Percentiles rank a stretch among this genome's conserved stretches.
Conservation (phyloP, 257 asterid species). For the Nicotiana benthamiana region DNA sequence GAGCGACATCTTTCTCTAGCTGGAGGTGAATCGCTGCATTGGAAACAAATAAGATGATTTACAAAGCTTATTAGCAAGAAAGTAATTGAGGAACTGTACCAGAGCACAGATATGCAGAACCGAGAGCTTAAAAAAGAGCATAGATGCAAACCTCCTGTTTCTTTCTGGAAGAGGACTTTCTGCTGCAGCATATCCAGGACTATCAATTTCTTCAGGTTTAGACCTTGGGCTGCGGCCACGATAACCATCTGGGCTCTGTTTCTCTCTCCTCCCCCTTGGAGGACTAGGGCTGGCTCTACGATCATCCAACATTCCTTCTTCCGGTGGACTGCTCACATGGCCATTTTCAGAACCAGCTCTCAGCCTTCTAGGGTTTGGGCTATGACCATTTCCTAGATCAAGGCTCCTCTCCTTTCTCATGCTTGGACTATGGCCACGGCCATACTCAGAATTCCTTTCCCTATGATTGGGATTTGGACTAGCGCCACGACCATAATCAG, state of each 20-base stretch:
- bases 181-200: conserved; percentile 40
- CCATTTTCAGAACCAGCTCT: conserved; percentile 28
- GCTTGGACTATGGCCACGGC: conserved; percentile 31
- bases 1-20: conserved; percentile 36
- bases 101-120: neutral
- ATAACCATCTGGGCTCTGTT: conserved; percentile 30
- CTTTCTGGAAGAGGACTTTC: conserved; percentile 43
- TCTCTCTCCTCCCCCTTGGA: conserved; percentile 33
- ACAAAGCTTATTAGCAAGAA: neutral
- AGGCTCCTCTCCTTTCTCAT: conserved; percentile 35
- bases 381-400: conserved; percentile 24
- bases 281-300: conserved; percentile 30
- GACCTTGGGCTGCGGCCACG: conserved; percentile 21
- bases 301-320: conserved; percentile 30
- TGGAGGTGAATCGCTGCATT: conserved; percentile 47
- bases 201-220: conserved; percentile 17
- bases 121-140: neutral
- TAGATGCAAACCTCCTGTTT: conserved; percentile 34
- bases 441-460: conserved; percentile 15
- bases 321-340: conserved; percentile 23
- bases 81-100: neutral
- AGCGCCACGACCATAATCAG: conserved; percentile 42
- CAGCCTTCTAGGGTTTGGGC: conserved; percentile 35
- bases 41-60: neutral
- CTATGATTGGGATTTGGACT: conserved; percentile 24